phyloP scores from a whole-genome alignment of 768 basidiomycete species.

The Suillus brevipes region DNA sequence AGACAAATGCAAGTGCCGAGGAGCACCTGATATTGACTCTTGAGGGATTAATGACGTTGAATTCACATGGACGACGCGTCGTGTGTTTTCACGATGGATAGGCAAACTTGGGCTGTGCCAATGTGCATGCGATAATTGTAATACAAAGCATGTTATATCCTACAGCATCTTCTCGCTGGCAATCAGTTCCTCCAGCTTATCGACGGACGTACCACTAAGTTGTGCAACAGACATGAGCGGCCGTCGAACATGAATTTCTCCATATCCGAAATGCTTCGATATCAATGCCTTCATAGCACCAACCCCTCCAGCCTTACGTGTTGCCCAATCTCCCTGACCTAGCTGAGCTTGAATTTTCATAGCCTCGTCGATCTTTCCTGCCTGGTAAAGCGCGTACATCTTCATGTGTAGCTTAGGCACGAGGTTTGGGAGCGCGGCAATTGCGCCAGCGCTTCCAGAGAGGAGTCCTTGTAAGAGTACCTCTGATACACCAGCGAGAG shows the following conservation, averaged over 20 bases:
- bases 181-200: slow-evolving; percentile 46
- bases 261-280: slow-evolving; percentile 65
- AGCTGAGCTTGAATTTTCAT: slow-evolving; percentile 60
- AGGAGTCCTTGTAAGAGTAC: slow-evolving; percentile 63
- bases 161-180: slow-evolving; percentile 41
- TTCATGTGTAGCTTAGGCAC: slow-evolving; percentile 57
- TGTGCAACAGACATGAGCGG: slow-evolving; percentile 47
- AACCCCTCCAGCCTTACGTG: slow-evolving; percentile 63
- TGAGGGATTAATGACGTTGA: neutral
- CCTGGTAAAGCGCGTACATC: slow-evolving; percentile 49
- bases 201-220: slow-evolving; percentile 40
- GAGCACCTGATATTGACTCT: neutral
- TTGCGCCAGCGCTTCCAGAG: slow-evolving; percentile 63
- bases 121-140: neutral
- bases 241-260: slow-evolving; percentile 46
- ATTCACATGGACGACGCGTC: neutral
- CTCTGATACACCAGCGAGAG: slow-evolving; percentile 78
- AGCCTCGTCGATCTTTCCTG: slow-evolving; percentile 58
- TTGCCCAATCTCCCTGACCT: slow-evolving; percentile 67
- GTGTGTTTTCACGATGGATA: neutral
- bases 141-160: neutral
- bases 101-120: neutral
- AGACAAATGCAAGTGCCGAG: neutral
- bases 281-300: slow-evolving; percentile 66
- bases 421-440: slow-evolving; percentile 64